These are phyloP conservation scores for Wickerhamiella allomyrinae DNA, from an alignment of 805 yeast genomes.

Conservation along the genomic window DNA sequence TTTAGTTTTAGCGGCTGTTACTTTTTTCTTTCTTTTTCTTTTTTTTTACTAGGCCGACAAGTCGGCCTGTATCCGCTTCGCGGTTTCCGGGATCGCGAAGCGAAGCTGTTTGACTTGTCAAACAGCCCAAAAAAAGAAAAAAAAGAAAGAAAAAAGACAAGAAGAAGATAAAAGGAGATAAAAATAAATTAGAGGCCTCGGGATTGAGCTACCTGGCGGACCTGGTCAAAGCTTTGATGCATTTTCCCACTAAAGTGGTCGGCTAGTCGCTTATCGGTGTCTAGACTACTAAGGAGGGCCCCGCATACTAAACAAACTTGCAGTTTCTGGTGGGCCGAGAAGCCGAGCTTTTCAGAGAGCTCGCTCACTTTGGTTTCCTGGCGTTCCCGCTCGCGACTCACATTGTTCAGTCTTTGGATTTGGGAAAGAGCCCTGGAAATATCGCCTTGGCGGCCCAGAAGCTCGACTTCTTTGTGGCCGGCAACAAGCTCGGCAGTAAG, in stretches of 20 bases:
- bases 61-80: too few relatives aligned
- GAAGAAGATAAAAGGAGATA: too few relatives aligned
- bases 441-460: conserved; percentile 10
- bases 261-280: conserved; percentile 74
- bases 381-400: conserved; percentile 6
- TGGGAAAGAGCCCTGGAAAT: conserved; percentile 27
- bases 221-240: conserved; percentile 46
- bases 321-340: conserved; percentile 74
- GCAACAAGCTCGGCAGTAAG: background rate
- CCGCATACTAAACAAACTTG: conserved; percentile 88
- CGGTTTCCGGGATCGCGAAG: too few relatives aligned
- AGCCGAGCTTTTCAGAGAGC: conserved; percentile 60
- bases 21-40: too few relatives aligned
- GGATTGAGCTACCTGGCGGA: background rate
- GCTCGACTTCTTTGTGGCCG: conserved; percentile 8
- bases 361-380: conserved; percentile 43
- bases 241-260: conserved; percentile 83
- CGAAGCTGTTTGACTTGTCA: too few relatives aligned
- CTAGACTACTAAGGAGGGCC: conserved; percentile 71
- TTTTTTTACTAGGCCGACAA: too few relatives aligned
- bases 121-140: too few relatives aligned
- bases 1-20: too few relatives aligned
- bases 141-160: too few relatives aligned
- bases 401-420: conserved; percentile 3
- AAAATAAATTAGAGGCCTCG: too few relatives aligned